Evolutionary conservation across 129 eudicot species (phyloP), one percentile per base, ranked within the genome.

Genomic region (Rutidosis leptorrhynchoides): DNA sequence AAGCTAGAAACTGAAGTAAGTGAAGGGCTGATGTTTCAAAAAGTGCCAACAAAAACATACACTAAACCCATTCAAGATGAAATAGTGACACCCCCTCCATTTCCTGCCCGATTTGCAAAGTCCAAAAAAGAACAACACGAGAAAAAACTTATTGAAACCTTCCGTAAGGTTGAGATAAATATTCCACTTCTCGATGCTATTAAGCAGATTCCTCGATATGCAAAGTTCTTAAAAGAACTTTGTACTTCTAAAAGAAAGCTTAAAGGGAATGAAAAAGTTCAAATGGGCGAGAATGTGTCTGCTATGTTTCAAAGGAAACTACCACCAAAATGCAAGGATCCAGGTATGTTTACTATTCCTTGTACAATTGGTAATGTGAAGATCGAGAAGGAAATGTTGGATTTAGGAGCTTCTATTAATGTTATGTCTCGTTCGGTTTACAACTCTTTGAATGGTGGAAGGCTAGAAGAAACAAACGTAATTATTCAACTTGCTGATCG

Each of bases 171-270:
- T 3, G 56, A 65, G 37, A 40, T 65, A 23, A 65, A 43, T 3
- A 40, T 65, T 24, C 70, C 58, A 24, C 57, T 65, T 14, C 57
- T 65, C 15, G 70, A 65, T 65, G 70, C 43, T 7, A 65, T 46
- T 0, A 65, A 46, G 12, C 32, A 62, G 15, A 20, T 29, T 9
- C 72, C 62, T 9, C 33, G 56, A 8, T 67, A 67, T 67, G 59
- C 62, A 26, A 67, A 67, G 29, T 67, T 67, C 5, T 14, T 52
- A 3, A 67, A 67, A 11, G 62, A 67, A 6, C 15, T 28, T 1
- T 67, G 72, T 25, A 52, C 59, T 1, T 23, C 35, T 4, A 67
- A 52, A 22, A 52, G 9, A 11, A 67, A 67, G 60, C 35, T 51
- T 0, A 51, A 54, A 52, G 49, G 72, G 28, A 51, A 48, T 51